A percentile compares a stretch with the other conserved stretches of the same genome.
These are phyloP conservation scores for Fusarium verrucosum DNA, from an alignment of 2,329 filamentous ascomycete genomes.

Conservation along the genomic window DNA sequence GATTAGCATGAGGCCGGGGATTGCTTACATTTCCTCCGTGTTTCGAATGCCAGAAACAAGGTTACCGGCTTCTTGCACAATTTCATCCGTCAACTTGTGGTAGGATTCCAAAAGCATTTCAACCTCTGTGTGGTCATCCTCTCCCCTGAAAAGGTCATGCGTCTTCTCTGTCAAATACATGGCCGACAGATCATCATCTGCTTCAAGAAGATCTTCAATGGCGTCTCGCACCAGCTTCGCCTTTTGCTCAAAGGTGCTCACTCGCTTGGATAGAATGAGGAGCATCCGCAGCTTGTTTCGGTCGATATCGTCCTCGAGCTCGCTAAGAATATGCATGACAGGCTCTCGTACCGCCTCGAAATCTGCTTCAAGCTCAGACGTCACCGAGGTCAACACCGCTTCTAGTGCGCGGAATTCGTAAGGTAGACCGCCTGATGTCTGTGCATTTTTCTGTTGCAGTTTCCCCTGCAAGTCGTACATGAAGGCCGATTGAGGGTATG, in stretches of 20 bases:
- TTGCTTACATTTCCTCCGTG: constrained; percentile 91
- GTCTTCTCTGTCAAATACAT: constrained; percentile 97
- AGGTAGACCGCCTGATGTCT: constrained; percentile 72
- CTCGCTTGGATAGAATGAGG: constrained; percentile 91
- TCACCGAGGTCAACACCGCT: constrained; percentile 93
- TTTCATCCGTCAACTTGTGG: constrained; percentile 97
- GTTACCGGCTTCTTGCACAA: constrained; percentile 93
- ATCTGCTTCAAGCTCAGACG: constrained; percentile 88
- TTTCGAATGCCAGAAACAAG: constrained; percentile 94
- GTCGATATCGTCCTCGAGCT: constrained; percentile 96
- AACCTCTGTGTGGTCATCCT: constrained; percentile 93
- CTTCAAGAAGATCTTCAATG: constrained; percentile 93
- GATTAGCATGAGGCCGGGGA: background rate
- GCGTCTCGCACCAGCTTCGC: constrained; percentile 92
- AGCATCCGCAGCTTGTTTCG: constrained; percentile 90
- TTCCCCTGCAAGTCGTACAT: constrained; percentile 98
- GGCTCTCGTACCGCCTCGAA: constrained; percentile 94
- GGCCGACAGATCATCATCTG: constrained; percentile 89
- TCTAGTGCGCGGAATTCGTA: constrained; percentile 98
- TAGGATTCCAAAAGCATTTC: constrained; percentile 98
- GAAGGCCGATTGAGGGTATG: constrained; percentile 94
- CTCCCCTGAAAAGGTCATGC: constrained; percentile 74
- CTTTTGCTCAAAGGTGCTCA: constrained; percentile 98
- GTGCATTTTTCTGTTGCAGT: constrained; percentile 77
- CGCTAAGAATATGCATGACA: constrained; percentile 85